Evolutionary conservation across 2,329 filamentous ascomycete genomes (phyloP).

Genomic region (Alternaria longipes): DNA sequence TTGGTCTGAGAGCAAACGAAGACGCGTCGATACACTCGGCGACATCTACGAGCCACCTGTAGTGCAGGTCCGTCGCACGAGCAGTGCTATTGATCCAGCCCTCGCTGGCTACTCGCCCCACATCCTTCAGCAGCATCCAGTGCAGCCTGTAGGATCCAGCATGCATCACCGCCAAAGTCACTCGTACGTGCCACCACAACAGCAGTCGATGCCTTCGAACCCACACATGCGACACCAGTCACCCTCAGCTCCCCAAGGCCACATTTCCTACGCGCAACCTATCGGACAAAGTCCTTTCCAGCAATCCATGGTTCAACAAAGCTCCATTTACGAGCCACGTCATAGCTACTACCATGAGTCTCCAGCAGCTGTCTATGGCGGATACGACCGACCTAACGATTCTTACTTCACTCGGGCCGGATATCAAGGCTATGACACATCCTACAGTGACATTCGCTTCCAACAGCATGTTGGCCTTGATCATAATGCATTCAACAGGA

Average conservation of each 20-base stretch:
- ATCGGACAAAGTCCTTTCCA: constrained; percentile 20
- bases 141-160: constrained; percentile 12
- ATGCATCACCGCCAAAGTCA: constrained; percentile 43
- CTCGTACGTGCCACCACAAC: constrained; percentile 33
- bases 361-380: constrained; percentile 24
- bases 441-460: constrained; percentile 41
- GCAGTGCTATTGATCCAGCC: constrained; percentile 35
- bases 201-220: constrained; percentile 1
- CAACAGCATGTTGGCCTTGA: constrained; percentile 41
- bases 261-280: constrained; percentile 25
- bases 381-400: constrained; percentile 32
- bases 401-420: constrained; percentile 28
- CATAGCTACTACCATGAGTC: constrained; percentile 41
- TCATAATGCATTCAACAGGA: constrained; percentile 53
- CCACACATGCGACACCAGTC: constrained; percentile 42
- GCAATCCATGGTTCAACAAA: constrained; percentile 19
- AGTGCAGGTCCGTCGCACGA: constrained; percentile 30
- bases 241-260: constrained; percentile 31
- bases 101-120: constrained; percentile 28
- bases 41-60: constrained; percentile 33
- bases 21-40: constrained; percentile 39
- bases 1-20: constrained; percentile 39
- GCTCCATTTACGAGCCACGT: constrained; percentile 31
- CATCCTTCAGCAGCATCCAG: constrained; percentile 10
- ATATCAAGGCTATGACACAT: constrained; percentile 32